Percentiles rank a stretch among this genome's conserved stretches.
Evolutionary conservation across 352 stramenopile genomes (phyloP).

Genomic region (Phytophthora sansomeana): DNA sequence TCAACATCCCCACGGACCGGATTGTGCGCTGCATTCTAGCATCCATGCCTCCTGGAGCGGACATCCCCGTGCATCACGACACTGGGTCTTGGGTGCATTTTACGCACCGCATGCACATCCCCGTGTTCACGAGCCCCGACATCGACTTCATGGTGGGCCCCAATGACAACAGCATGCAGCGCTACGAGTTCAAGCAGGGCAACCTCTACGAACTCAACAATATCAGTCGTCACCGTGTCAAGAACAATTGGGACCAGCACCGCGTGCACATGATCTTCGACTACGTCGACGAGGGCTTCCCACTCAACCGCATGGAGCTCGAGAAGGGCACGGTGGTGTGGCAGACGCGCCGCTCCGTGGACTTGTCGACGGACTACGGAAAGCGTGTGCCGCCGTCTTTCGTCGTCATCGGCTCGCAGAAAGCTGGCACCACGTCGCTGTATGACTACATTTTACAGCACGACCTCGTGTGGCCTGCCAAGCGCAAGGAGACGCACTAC

Average conservation of each 20-base stretch:
- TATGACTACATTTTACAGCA: slow-evolving; percentile 99
- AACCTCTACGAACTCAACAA: slow-evolving; percentile 99
- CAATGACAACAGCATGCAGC: slow-evolving; percentile 84
- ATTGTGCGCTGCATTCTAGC: slow-evolving; percentile 97
- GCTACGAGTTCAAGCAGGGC: slow-evolving; percentile 93
- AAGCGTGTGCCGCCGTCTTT: slow-evolving; percentile 90
- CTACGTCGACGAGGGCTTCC: slow-evolving; percentile 93
- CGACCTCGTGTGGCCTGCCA: slow-evolving; percentile 92
- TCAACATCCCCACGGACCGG: slow-evolving; percentile 83
- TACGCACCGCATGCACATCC: slow-evolving; percentile 97
- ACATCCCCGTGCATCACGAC: slow-evolving; percentile 98
- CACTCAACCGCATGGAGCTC: slow-evolving; percentile 78
- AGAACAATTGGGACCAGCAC: slow-evolving; percentile 92
- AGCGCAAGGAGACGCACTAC: slow-evolving; percentile 97
- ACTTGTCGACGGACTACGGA: slow-evolving; percentile 88
- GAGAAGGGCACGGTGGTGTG: slow-evolving; percentile 91
- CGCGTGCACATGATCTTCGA: slow-evolving; percentile 99
- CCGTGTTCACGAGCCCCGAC: slow-evolving; percentile 90
- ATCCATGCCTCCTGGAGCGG: slow-evolving; percentile 94
- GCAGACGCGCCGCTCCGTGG: slow-evolving; percentile 96
- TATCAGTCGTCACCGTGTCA: slow-evolving; percentile 95
- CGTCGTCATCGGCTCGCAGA: slow-evolving; percentile 96
- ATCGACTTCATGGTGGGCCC: slow-evolving; percentile 89
- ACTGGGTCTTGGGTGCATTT: slow-evolving; percentile 96
- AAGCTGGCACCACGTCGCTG: slow-evolving; percentile 96